Evolutionary conservation across 2,329 filamentous ascomycete genomes (phyloP).

Genomic region (Mycosphaerella arachidis): DNA sequence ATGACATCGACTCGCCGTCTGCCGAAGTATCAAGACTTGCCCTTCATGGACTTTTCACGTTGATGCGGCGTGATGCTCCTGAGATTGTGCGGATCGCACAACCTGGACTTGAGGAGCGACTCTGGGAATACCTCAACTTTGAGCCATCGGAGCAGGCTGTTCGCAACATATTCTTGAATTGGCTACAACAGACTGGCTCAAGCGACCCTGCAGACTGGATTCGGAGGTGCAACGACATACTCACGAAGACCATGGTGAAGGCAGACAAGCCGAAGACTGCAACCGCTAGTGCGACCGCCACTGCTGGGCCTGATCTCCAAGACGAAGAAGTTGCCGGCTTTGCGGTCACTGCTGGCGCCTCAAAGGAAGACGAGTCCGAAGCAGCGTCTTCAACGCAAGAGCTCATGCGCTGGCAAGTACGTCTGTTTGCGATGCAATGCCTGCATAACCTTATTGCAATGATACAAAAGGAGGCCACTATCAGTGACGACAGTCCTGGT

Average conservation of each 20-base stretch:
- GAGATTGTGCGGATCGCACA: slow-evolving; percentile 74
- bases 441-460: slow-evolving; percentile 76
- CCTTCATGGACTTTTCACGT: slow-evolving; percentile 81
- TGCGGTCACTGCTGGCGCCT: slow-evolving; percentile 64
- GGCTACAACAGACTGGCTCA: slow-evolving; percentile 86
- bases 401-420: slow-evolving; percentile 88
- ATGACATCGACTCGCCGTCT: slow-evolving; percentile 66
- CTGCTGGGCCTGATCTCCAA: slow-evolving; percentile 68
- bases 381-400: slow-evolving; percentile 61
- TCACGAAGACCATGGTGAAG: slow-evolving; percentile 79
- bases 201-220: slow-evolving; percentile 81
- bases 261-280: slow-evolving; percentile 46
- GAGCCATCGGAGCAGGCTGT: slow-evolving; percentile 72
- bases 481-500: slow-evolving; percentile 72
- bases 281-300: slow-evolving; percentile 37
- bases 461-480: slow-evolving; percentile 71
- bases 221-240: slow-evolving; percentile 76
- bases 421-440: slow-evolving; percentile 87
- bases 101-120: slow-evolving; percentile 76
- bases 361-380: slow-evolving; percentile 40
- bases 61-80: slow-evolving; percentile 88
- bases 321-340: slow-evolving; percentile 98
- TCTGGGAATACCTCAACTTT: slow-evolving; percentile 85
- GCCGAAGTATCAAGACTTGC: slow-evolving; percentile 72
- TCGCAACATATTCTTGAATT: slow-evolving; percentile 84